Evolutionary conservation across 345 rosid genomes (phyloP), one percentile per base, ranked within the genome.

Genomic region (Eutrema heterophyllum): DNA sequence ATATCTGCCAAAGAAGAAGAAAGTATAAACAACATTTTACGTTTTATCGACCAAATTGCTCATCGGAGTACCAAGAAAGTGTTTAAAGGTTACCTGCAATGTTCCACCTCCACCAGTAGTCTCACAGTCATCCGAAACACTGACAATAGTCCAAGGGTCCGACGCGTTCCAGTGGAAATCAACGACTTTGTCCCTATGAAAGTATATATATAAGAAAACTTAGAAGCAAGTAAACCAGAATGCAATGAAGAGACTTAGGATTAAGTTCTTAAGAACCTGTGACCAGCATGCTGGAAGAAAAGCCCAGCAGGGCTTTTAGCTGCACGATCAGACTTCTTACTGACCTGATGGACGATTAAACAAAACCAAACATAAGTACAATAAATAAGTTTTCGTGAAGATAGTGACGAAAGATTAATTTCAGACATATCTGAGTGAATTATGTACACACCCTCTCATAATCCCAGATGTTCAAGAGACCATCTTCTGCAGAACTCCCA

Each of bases 101-200:
- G 98, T 94, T 24, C 98, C 97, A 4, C 98, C 98, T 65, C 97
- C 98, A 53, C 97, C 97, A 13, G 91, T 88, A 18, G 86, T 79
- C 33, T 89, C 97, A 78, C 98, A 94, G 83, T 94, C 98, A 82
- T 94, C 98, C 10, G 98, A 94, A 13, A 94, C 98, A 67, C 97
- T 94, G 24, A 91, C 97, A 74, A 94, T 68, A 5, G 97, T 94
- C 98, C 98, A 94, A 11, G 98, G 97, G 79, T 94, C 97, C 16
- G 85, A 75, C 8, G 87, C 59, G 69, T 91, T 89, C 97, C 93
- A 94, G 79, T 94, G 98, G 79, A 91, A 91, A 78, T 94, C 98
- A 15, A 94, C 96, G 11, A 94, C 95, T 72, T 94, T 94, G 85
- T 94, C 98, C 88, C 98, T 94, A 52, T 43, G 24, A 72, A 16